Conservation (phyloP, 768 basidiomycete species). For the Mycena indigotica region DNA sequence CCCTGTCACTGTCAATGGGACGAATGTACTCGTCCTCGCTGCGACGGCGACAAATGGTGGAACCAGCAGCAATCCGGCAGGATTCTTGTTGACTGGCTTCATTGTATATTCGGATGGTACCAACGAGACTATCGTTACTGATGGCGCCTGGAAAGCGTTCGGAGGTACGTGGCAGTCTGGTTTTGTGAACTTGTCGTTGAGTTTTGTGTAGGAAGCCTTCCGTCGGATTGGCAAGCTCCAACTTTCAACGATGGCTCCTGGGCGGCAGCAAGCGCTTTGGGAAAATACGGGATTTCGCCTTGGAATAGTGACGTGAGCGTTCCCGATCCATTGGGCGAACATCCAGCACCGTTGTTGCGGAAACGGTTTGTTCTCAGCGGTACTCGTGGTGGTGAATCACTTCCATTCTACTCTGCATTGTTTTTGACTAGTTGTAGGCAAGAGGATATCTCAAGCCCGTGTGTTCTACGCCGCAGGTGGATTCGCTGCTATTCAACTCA, state of each 20-base stretch:
- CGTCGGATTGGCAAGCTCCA: neutral
- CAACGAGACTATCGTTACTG: conserved; percentile 20
- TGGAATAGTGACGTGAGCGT: conserved; percentile 22
- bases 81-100: conserved; percentile 24
- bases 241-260: conserved; percentile 28
- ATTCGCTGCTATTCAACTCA: too few species aligned
- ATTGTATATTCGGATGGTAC: conserved; percentile 29
- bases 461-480: too few species aligned
- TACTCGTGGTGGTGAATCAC: too few species aligned
- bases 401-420: neutral
- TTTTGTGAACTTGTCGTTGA: too few species aligned
- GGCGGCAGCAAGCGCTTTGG: conserved; percentile 23
- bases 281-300: too few species aligned
- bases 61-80: too few species aligned
- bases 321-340: conserved; percentile 29
- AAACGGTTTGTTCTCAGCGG: too few species aligned
- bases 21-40: too few species aligned
- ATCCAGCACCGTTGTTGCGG: conserved; percentile 32
- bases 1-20: too few species aligned
- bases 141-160: conserved; percentile 25
- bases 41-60: too few species aligned
- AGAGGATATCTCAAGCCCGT: conserved; percentile 27
- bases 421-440: conserved; percentile 3
- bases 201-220: neutral
- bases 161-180: too few species aligned